Evolutionary conservation across 2,329 filamentous ascomycete genomes (phyloP).

Genomic region (Atkinsonella texensis): DNA sequence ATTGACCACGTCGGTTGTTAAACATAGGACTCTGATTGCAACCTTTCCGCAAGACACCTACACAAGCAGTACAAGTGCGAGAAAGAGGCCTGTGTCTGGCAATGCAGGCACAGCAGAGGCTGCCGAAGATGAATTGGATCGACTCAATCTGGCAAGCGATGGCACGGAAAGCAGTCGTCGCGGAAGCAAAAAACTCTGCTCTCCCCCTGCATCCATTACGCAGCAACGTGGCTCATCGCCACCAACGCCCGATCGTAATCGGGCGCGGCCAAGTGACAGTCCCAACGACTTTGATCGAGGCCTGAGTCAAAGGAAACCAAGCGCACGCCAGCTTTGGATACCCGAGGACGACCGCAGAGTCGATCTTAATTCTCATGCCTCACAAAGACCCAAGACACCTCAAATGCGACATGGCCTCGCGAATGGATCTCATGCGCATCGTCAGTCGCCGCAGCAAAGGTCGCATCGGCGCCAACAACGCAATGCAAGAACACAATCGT

Average conservation of each 20-base stretch:
- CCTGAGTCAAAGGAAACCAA: constrained; percentile 9
- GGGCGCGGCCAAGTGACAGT: constrained; percentile 8
- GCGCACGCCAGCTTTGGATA: constrained; percentile 16
- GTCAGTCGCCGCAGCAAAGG: constrained; percentile 5
- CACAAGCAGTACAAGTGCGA: background rate
- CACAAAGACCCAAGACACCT: constrained; percentile 4
- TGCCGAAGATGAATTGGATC: constrained; percentile 5
- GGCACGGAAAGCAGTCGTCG: constrained; percentile 8
- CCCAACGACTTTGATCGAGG: constrained; percentile 15
- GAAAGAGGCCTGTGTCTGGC: constrained; percentile 8
- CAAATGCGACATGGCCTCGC: constrained; percentile 1
- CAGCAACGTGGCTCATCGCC: constrained; percentile 11
- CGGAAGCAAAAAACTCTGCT: constrained; percentile 16
- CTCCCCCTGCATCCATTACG: constrained; percentile 14
- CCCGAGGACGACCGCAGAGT: constrained; percentile 12
- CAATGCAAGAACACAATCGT: background rate
- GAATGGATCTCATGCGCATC: background rate
- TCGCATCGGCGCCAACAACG: background rate
- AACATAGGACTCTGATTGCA: background rate
- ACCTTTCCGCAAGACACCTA: background rate
- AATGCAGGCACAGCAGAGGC: constrained; percentile 1
- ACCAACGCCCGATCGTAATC: constrained; percentile 10
- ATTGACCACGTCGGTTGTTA: background rate
- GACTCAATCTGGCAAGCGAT: constrained; percentile 2
- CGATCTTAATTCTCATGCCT: background rate